Base-by-base conservation (phyloP, 345 rosid species). In the Durio zibethinus region DNA sequence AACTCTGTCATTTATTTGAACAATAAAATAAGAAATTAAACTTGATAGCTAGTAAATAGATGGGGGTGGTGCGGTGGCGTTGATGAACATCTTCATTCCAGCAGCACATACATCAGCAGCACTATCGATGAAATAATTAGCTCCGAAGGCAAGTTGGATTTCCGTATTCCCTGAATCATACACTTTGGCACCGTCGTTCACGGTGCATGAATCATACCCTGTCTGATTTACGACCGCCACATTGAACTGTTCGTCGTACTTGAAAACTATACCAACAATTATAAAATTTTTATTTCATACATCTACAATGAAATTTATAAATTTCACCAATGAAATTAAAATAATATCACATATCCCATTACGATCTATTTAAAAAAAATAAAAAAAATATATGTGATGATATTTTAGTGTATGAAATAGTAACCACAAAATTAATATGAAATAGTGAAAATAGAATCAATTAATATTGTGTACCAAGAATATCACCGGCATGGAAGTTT, bases 81-180 rank as follows among this genome's bases (percentile, higher is more conserved):
- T 15, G 53, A 59, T 59, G 68, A 68, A 68, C 77, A 59, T 42
- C 68, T 59, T 59, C 77, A 74, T 0, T 1, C 68, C 65, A 21
- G 4, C 25, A 1, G 63, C 31, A 15, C 66, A 73, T 1, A 35
- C 4, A 56, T 35, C 31, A 11, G 4, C 0, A 1, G 1, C 6
- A 56, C 29, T 56, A 1, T 10, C 4, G 3, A 74, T 74, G 77
- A 38, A 74, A 27, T 38, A 74, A 43, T 21, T 74, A 8, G 31
- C 8, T 38, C 42, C 77, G 2, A 21, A 57, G 2, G 3, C 40
- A 59, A 74, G 77, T 3, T 50, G 10, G 9, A 59, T 38, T 2
- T 27, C 1, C 7, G 40, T 56, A 62, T 57, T 20, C 4, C 68
- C 54, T 11, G 53, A 2, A 1, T 16, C 3, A 9, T 6, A 42